Evolutionary conservation across 2,329 filamentous ascomycete species (phyloP), one percentile per base, ranked within the genome.

Genomic region (Cyphellophora europaea): DNA sequence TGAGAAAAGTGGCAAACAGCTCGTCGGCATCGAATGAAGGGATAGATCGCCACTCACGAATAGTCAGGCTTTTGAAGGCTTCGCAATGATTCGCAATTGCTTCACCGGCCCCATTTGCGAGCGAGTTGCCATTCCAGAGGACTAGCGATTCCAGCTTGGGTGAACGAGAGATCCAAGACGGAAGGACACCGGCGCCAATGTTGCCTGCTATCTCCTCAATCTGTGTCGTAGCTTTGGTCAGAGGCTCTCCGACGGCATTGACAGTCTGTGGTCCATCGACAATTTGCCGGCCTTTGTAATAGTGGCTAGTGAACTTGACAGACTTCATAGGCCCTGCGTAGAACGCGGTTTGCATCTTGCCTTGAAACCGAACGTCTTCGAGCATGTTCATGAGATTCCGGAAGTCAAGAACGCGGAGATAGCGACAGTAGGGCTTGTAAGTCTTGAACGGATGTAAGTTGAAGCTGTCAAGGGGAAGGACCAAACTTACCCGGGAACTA

Each of bases 401-500:
- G 6, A 85, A 65, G 44, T 79, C 73, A 23, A 86, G 62, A 16
- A 67, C 64, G 37, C 70, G 73, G 36, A 85, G 71, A 55, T 81
- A 83, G 23, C 72, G 65, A 48, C 74, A 81, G 52, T 87, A 87
- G 0, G 79, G 79, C 42, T 76, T 79, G 12, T 74, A 59, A 0
- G 80, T 82, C 43, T 63, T 58, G 5, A 6, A 16, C n/a, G 11
- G 18, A 16, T 13, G 14, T 27, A n/a, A 27, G 23, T 13, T n/a
- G n/a, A 27, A 27, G n/a, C 23, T 6, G 23, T 27, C 23, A 27
- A 27, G 5, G 14, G 23, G 3, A 27, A 27, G n/a, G n/a, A n/a
- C 11, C n/a, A n/a, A 27, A 4, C 2, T 11, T 30, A 14, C 27
- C 10, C n/a, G 18, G 15, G 15, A 32, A 19, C 6, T 31, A 15